Evolutionary conservation across 176 grass and related monocot species (phyloP).

Genomic region (Phragmites australis): DNA sequence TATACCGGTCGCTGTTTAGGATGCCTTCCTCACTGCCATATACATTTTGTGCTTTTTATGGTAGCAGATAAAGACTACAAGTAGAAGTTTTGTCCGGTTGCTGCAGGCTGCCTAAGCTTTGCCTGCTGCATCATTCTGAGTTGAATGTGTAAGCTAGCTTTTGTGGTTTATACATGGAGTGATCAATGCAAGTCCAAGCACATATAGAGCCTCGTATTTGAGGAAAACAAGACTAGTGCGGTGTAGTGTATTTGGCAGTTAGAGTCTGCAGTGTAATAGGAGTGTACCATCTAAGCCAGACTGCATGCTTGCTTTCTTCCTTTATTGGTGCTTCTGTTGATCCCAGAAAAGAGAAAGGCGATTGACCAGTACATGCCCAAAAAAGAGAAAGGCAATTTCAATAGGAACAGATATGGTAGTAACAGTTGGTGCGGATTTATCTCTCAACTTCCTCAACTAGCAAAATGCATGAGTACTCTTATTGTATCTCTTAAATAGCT

Average conservation of each 20-base stretch:
- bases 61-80: background rate
- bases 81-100: slow-evolving; percentile 13
- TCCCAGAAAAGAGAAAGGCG: too few relatives aligned
- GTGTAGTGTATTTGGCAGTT: background rate
- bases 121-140: background rate
- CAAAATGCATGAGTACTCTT: too few relatives aligned
- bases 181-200: background rate
- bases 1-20: background rate
- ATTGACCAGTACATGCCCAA: too few relatives aligned
- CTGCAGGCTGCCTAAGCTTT: background rate
- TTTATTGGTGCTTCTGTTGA: too few relatives aligned
- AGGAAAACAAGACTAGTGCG: background rate
- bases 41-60: slow-evolving; percentile 10
- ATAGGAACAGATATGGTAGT: too few relatives aligned
- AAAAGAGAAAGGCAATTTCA: too few relatives aligned
- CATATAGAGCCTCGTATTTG: background rate
- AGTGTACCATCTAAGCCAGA: background rate
- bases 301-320: background rate
- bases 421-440: too few relatives aligned
- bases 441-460: too few relatives aligned
- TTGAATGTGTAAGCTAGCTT: background rate
- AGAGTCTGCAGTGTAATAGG: background rate
- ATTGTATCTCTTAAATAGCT: too few relatives aligned
- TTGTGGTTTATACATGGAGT: background rate
- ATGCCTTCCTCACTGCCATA: background rate